Evolutionary conservation across 2,329 filamentous ascomycete genomes (phyloP).

Genomic region (Ophiocordyceps robertsii): DNA sequence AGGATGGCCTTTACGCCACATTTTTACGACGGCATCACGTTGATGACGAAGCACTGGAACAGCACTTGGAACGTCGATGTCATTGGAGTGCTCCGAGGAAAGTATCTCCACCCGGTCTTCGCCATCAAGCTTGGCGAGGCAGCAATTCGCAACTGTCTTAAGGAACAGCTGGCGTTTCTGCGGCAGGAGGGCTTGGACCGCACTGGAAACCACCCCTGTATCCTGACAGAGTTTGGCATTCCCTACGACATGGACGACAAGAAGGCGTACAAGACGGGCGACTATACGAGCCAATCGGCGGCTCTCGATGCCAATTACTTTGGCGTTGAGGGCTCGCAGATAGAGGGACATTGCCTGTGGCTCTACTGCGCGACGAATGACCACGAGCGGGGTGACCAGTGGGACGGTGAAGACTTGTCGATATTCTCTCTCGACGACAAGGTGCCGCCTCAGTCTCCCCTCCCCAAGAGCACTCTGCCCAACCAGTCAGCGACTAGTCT

Average conservation of each 20-base stretch:
- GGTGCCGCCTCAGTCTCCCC: slow-evolving; percentile 35
- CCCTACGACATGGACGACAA: slow-evolving; percentile 99
- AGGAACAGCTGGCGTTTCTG: slow-evolving; percentile 73
- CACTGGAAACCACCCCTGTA: slow-evolving; percentile 75
- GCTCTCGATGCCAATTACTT: slow-evolving; percentile 96
- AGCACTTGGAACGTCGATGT: slow-evolving; percentile 95
- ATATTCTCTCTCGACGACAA: slow-evolving; percentile 80
- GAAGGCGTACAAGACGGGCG: slow-evolving; percentile 85
- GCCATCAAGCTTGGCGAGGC: slow-evolving; percentile 87
- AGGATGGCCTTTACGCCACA: slow-evolving; percentile 89
- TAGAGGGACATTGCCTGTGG: slow-evolving; percentile 85
- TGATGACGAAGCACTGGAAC: slow-evolving; percentile 99
- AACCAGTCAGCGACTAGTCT: slow-evolving; percentile 32
- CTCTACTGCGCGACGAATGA: slow-evolving; percentile 73
- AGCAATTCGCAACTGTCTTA: slow-evolving; percentile 86
- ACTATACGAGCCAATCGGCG: slow-evolving; percentile 83
- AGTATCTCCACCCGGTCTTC: slow-evolving; percentile 78
- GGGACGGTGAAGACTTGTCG: slow-evolving; percentile 95
- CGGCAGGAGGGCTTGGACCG: slow-evolving; percentile 77
- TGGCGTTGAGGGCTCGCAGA: slow-evolving; percentile 69
- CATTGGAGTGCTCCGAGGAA: slow-evolving; percentile 77
- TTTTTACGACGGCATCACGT: slow-evolving; percentile 91
- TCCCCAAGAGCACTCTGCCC: slow-evolving; percentile 26
- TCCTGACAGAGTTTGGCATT: slow-evolving; percentile 93
- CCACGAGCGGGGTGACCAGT: slow-evolving; percentile 80